phyloP scores from a whole-genome alignment of 176 grass and related monocot species.

The Aechmea fasciata region DNA sequence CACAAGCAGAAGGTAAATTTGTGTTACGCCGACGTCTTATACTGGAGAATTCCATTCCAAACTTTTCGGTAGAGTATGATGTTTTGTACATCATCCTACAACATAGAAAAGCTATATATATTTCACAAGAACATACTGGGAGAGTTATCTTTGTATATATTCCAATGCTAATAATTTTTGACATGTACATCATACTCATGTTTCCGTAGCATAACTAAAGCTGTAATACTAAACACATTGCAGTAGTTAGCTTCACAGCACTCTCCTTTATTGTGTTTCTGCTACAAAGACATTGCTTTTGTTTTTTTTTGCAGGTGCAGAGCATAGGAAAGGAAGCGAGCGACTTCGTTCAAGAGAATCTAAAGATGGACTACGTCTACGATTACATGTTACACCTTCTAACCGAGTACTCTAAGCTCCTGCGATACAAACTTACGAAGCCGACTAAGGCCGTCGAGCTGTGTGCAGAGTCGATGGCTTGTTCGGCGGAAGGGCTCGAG shows the following conservation, averaged over 20 bases:
- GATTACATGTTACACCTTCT: constrained; percentile 91
- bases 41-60: not conserved
- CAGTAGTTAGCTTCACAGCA: not conserved
- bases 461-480: constrained; percentile 74
- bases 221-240: not conserved
- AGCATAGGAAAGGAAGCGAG: constrained; percentile 65
- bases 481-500: constrained; percentile 31
- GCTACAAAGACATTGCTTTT: not conserved
- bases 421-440: constrained; percentile 61
- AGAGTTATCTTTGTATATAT: too few species aligned
- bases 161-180: too few species aligned
- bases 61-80: too few species aligned
- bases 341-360: constrained; percentile 46
- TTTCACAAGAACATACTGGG: too few species aligned
- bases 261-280: not conserved
- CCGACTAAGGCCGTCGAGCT: constrained; percentile 45
- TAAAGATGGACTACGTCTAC: constrained; percentile 71
- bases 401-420: constrained; percentile 70
- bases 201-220: not conserved
- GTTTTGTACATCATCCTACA: too few species aligned
- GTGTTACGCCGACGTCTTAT: not conserved
- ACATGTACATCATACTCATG: too few species aligned
- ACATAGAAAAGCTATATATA: too few species aligned
- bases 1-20: constrained; percentile 55
- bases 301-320: constrained; percentile 37